Evolutionary conservation across 169 alveolate genomes (phyloP).

Genomic region (Cryptosporidium bovis): DNA sequence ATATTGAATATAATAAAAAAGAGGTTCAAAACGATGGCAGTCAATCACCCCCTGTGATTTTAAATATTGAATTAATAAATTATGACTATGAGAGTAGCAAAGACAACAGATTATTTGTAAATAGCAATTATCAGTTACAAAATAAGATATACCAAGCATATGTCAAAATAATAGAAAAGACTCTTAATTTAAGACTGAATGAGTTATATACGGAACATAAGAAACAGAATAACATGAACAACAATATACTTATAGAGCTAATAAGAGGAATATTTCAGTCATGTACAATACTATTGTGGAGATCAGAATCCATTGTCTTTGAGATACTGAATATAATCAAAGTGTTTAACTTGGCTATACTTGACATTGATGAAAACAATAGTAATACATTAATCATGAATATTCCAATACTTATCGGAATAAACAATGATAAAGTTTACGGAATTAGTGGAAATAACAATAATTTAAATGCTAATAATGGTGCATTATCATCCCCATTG

Average conservation of each 20-base stretch:
- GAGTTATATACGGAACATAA: conserved; percentile 15
- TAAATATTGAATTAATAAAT: conserved; percentile 8
- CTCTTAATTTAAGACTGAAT: conserved; percentile 36
- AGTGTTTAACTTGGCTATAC: conserved; percentile 44
- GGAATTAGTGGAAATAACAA: too few species aligned
- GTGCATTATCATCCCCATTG: conserved; percentile 11
- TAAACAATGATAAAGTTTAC: background rate
- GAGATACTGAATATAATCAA: conserved; percentile 48
- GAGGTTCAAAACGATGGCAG: background rate
- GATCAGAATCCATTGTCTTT: conserved; percentile 50
- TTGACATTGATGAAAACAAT: conserved; percentile 36
- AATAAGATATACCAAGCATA: conserved; percentile 45
- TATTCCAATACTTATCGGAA: conserved; percentile 55
- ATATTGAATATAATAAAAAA: background rate
- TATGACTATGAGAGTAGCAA: background rate
- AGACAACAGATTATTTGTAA: background rate
- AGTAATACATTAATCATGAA: conserved; percentile 20
- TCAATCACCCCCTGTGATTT: conserved; percentile 2
- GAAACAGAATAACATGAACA: conserved; percentile 12
- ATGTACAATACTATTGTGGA: conserved; percentile 50
- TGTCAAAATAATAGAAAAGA: conserved; percentile 23
- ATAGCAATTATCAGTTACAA: conserved; percentile 4
- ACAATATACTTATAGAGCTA: conserved; percentile 37
- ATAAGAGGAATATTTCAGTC: conserved; percentile 60
- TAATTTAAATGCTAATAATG: too few species aligned